Base-by-base conservation (phyloP, 2,329 filamentous ascomycete genomes). In the Phaeomoniella chlamydospora region DNA sequence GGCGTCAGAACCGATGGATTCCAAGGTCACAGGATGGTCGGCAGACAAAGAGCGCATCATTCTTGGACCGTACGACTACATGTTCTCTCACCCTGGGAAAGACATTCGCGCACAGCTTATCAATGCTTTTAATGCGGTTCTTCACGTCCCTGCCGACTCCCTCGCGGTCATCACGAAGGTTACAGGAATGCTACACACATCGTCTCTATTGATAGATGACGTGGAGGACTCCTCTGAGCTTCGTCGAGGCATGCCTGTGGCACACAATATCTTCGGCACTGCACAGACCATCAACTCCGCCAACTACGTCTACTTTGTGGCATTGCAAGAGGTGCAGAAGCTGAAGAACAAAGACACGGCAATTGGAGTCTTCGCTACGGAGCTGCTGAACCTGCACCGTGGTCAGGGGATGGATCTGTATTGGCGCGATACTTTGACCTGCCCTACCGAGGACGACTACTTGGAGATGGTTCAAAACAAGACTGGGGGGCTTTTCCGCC, bases 271-370 rank as follows among this genome's bases (percentile, higher is more conserved):
- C 33, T 69, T 65, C 45, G 66, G 66, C 33, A 56, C 52, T 4
- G 57, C 64, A 10, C 66, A 68, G 41, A 66, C 65, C 2, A 68
- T 69, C 48, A 69, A 69, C 49, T 62, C 58, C 9, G 64, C 64
- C 29, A 68, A 65, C 42, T 65, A 64, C 38, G 55, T 61, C 14
- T 67, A 64, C 41, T 64, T 67, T 37, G 48, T 61, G 4, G 59
- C 61, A 6, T 44, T 61, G 18, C 55, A 61, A 40, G 57, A 63
- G 40, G 49, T 62, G 0, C 53, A 57, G 33, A 52, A 59, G 31
- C 49, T 65, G 4, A 51, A 55, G 5, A 58, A 57, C 36, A 54
- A 56, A 3, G 44, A 43, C 15, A 44, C 45, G 19, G 58, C 58
- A 3, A 62, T 60, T 38, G 51, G 60, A 16, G 61, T 64, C 31